Evolutionary conservation across 306 rosid species (phyloP), one percentile per base, ranked within the genome.

Genomic region (Prunus dulcis): DNA sequence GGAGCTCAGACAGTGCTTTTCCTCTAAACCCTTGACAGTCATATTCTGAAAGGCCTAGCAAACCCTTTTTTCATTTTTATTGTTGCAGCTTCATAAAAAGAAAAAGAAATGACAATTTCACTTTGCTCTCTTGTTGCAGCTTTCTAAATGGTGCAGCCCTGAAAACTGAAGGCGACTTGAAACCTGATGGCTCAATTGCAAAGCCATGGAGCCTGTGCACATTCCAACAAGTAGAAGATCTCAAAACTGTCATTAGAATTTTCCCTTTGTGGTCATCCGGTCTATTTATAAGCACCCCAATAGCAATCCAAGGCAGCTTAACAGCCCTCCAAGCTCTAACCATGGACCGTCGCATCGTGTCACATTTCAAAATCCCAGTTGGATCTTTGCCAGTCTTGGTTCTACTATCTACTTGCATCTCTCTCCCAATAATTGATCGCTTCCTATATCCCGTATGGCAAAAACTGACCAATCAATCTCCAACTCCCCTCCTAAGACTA

Each of bases 121-220:
- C 14, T 49, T 13, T 49, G 17, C 19, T 62, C 46, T 64, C 38
- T 47, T 46, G 22, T 8, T 67, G 81, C 56, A 88, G 90, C 76
- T 86, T 87, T 72, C 81, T 91, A 76, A 88, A 86, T 15, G 65
- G 79, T 2, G 93, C 90, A 45, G 89, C 90, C 5, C 45, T 82
- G 17, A 80, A 79, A 73, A 82, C 76, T 1, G 79, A 85, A 15
- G 93, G 87, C 55, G 93, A 89, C 76, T 57, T 85, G 11, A 12
- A 49, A 49, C n/a, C 43, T 12, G 82, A 85, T 67, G 90, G 88
- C 1, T 69, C 82, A 62, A 69, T 80, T 34, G 77, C 81, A 60
- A 89, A 82, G 71, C 83, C 77, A 50, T 91, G 95, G 93, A 82
- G 75, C 18, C 71, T 89, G 15, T 86, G 93, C 85, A 80, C 81